phyloP scores from a whole-genome alignment of 169 alveolate species.

The Plasmodium malariae region DNA sequence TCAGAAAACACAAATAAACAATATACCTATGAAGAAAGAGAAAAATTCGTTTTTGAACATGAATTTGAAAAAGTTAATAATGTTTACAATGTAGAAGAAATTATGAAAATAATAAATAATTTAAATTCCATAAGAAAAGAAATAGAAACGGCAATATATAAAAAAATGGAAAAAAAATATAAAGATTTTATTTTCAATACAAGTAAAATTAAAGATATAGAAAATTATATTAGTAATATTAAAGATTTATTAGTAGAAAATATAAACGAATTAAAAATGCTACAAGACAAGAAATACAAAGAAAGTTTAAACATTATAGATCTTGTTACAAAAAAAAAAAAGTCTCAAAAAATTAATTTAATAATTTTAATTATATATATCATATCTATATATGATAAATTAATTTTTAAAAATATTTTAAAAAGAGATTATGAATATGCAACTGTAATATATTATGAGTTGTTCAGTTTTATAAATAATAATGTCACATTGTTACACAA shows the following conservation, averaged over 20 bases:
- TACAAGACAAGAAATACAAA: constrained; percentile 60
- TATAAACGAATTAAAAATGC: constrained; percentile 38
- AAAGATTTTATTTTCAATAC: constrained; percentile 20
- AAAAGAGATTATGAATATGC: constrained; percentile 63
- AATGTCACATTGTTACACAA: constrained; percentile 12
- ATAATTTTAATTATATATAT: constrained; percentile 53
- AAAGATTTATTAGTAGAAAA: constrained; percentile 34
- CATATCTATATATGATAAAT: constrained; percentile 32
- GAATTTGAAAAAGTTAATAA: constrained; percentile 51
- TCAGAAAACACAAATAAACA: neutral
- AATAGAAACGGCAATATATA: constrained; percentile 70
- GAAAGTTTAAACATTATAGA: constrained; percentile 51
- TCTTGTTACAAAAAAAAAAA: constrained; percentile 32
- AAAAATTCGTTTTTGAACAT: constrained; percentile 61
- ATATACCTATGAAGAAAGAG: constrained; percentile 55
- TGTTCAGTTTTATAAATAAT: constrained; percentile 20
- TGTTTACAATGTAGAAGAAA: constrained; percentile 56
- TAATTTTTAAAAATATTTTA: constrained; percentile 68
- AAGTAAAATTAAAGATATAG: constrained; percentile 49
- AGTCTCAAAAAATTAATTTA: constrained; percentile 56
- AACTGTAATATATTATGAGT: constrained; percentile 30
- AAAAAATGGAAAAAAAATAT: constrained; percentile 65
- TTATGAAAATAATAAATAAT: constrained; percentile 72
- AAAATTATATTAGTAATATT: constrained; percentile 34
- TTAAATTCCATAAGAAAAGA: constrained; percentile 77